Conservation (phyloP, 306 rosid genomes). For the Cucumis hystrix region DNA sequence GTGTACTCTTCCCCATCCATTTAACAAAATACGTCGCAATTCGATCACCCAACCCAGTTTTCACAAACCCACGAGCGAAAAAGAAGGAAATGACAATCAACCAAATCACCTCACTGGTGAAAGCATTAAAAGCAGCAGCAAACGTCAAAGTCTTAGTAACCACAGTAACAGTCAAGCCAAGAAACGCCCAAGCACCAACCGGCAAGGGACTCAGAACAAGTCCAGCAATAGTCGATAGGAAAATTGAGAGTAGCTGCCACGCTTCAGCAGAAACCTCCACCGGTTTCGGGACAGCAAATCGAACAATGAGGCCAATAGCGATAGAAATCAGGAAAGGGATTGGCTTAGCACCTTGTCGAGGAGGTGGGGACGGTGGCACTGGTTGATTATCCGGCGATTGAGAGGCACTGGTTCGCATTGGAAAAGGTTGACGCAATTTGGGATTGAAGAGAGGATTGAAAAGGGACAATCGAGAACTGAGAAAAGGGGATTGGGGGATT, state of each 20-base stretch:
- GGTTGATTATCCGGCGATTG: constrained; percentile 1
- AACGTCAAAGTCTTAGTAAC: constrained; percentile 60
- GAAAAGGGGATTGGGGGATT: not conserved
- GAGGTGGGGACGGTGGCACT: not conserved
- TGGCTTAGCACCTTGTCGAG: constrained; percentile 45
- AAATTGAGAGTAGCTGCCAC: constrained; percentile 85
- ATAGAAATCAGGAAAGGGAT: constrained; percentile 49
- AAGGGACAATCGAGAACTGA: not conserved
- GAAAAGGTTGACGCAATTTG: not conserved
- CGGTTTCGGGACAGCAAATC: constrained; percentile 63
- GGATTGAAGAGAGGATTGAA: constrained; percentile 7
- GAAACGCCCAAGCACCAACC: constrained; percentile 93
- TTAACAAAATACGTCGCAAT: constrained; percentile 82
- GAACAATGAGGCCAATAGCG: constrained; percentile 43
- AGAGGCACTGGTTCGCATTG: constrained; percentile 22
- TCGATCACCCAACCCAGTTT: constrained; percentile 85
- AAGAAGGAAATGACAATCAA: constrained; percentile 89
- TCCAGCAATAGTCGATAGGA: constrained; percentile 78
- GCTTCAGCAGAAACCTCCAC: constrained; percentile 53
- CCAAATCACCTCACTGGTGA: constrained; percentile 91
- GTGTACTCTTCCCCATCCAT: constrained; percentile 81
- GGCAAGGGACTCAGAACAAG: constrained; percentile 82
- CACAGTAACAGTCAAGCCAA: constrained; percentile 50
- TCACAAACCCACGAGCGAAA: constrained; percentile 92
- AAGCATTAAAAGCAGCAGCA: constrained; percentile 62